Percentiles rank a stretch among this genome's conserved stretches.
These are phyloP conservation scores for Cutaneotrichosporon mucoides DNA, from an alignment of 1,284 basidiomycete species.

Conservation along the genomic window DNA sequence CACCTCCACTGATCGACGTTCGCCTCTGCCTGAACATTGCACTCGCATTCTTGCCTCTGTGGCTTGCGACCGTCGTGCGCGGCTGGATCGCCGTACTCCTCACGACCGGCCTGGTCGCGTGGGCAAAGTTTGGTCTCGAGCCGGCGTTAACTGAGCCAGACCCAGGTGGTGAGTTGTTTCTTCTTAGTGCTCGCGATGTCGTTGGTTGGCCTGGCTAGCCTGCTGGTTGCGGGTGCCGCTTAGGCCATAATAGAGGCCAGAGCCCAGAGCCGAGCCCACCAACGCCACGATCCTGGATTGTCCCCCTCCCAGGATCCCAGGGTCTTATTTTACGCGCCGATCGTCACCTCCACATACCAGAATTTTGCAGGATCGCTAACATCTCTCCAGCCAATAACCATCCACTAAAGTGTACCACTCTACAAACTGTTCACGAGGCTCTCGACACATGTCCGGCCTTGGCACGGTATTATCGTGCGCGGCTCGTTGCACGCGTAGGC, in stretches of 20 bases:
- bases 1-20: constrained; percentile 9
- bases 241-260: too few relatives aligned
- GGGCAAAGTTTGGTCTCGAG: constrained; percentile 11
- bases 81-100: constrained; percentile 11
- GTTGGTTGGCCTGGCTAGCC: too few relatives aligned
- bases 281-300: too few relatives aligned
- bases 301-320: too few relatives aligned
- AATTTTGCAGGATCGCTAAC: too few relatives aligned
- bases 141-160: constrained; percentile 7
- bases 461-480: constrained; percentile 31
- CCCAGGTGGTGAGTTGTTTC: constrained; percentile 10
- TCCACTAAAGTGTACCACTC: constrained; percentile 35
- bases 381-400: constrained; percentile 35
- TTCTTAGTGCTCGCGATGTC: too few relatives aligned
- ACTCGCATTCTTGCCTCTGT: constrained; percentile 5
- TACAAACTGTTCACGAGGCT: constrained; percentile 40
- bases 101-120: not conserved
- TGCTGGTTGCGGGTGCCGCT: too few relatives aligned
- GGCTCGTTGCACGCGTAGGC: constrained; percentile 36
- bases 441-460: constrained; percentile 42
- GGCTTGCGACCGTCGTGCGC: constrained; percentile 2
- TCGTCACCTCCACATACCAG: too few relatives aligned
- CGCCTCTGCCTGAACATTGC: constrained; percentile 13
- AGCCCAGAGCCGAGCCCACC: too few relatives aligned
- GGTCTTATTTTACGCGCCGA: too few relatives aligned